phyloP scores from a whole-genome alignment of 225 moss, liverwort and hornwort species.

The Anthoceros angustus region DNA sequence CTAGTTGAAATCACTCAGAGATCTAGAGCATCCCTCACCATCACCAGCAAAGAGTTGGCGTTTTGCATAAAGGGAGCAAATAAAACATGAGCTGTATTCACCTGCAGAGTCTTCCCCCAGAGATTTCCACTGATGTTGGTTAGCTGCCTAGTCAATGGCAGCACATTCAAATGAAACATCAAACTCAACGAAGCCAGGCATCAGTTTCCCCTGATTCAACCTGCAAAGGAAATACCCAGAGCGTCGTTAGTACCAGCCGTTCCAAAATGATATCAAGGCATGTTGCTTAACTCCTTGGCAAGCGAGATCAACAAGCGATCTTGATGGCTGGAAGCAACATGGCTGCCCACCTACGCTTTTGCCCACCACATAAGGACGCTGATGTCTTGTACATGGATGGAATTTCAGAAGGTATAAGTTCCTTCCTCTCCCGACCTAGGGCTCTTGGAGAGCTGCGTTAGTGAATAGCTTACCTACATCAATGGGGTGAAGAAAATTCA shows the following conservation, averaged over 20 bases:
- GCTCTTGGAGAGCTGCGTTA: conserved; percentile 75
- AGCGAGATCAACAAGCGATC: too few species aligned
- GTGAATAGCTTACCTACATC: conserved; percentile 74
- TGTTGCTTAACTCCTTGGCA: too few species aligned
- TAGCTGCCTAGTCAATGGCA: conserved; percentile 90
- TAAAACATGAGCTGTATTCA: conserved; percentile 9
- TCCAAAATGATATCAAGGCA: too few species aligned
- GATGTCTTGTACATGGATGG: conserved; percentile 72
- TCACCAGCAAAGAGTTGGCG: background rate
- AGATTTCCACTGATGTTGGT: conserved; percentile 97
- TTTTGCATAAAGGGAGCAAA: background rate
- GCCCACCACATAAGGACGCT: conserved; percentile 53
- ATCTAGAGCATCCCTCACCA: background rate
- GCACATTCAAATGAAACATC: conserved; percentile 91
- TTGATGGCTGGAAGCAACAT: background rate
- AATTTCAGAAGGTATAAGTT: conserved; percentile 76
- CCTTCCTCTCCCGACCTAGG: conserved; percentile 79
- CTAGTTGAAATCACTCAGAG: background rate
- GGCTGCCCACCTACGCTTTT: background rate
- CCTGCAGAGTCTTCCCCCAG: conserved; percentile 94
- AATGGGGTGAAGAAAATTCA: background rate
- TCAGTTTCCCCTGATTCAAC: conserved; percentile 95
- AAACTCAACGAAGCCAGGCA: conserved; percentile 86
- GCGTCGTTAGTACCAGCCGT: too few species aligned
- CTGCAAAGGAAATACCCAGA: conserved; percentile 20